Evolutionary conservation across 495 filamentous ascomycete species (phyloP).

Genomic region (Talaromyces ruber): DNA sequence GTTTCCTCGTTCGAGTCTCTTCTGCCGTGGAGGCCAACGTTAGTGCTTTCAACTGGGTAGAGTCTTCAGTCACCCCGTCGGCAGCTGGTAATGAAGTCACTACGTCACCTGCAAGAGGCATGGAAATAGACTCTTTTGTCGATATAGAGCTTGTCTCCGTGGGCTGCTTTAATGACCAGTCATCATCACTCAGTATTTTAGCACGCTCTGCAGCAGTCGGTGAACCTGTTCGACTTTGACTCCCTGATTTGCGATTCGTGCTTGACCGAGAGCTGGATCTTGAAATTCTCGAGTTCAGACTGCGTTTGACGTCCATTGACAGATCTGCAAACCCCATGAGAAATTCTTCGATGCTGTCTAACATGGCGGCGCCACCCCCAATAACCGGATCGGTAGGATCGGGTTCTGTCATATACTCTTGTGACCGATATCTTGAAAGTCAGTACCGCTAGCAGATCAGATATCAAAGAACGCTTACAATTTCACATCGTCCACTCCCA

Average conservation of each 20-base stretch:
- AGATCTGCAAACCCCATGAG: constrained; percentile 78
- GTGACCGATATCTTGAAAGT: constrained; percentile 47
- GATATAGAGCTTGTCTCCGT: neutral
- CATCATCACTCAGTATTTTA: neutral
- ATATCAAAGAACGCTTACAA: constrained; percentile 40
- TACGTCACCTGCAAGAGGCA: neutral
- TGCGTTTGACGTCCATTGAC: constrained; percentile 39
- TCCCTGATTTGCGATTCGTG: neutral
- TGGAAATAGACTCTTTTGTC: neutral
- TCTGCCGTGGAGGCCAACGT: neutral
- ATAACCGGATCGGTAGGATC: constrained; percentile 66
- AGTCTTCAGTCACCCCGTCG: neutral
- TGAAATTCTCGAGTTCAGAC: neutral
- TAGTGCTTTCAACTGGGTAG: neutral
- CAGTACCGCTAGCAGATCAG: neutral
- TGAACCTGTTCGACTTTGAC: neutral
- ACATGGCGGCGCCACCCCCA: constrained; percentile 60
- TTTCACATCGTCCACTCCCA: constrained; percentile 59
- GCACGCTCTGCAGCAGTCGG: neutral
- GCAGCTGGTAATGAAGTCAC: neutral
- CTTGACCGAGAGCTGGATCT: neutral
- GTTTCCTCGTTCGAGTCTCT: neutral
- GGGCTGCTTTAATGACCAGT: neutral
- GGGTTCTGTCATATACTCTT: constrained; percentile 64
- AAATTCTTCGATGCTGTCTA: constrained; percentile 66